Conservation (phyloP, 805 yeast species). For the Nakazawaea wyomingensis region DNA sequence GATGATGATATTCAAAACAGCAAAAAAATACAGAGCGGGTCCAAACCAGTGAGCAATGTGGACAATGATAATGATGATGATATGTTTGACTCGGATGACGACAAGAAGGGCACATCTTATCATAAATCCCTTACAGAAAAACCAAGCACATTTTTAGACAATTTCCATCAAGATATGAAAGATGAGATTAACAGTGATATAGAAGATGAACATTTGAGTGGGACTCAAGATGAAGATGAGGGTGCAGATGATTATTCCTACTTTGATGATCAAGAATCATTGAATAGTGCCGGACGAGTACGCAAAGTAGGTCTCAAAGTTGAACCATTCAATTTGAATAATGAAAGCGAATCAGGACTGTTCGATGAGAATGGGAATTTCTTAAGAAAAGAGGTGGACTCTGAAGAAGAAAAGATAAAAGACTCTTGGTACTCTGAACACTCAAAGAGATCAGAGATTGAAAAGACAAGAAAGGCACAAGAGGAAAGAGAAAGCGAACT, state of each 20-base stretch:
- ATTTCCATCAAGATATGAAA: constrained; percentile 16
- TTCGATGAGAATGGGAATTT: constrained; percentile 62
- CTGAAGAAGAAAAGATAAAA: constrained; percentile 24
- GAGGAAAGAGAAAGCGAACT: constrained; percentile 20
- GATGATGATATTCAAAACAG: not conserved
- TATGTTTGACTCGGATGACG: constrained; percentile 34
- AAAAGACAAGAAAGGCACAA: constrained; percentile 22
- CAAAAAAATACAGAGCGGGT: constrained; percentile 16
- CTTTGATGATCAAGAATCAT: constrained; percentile 26
- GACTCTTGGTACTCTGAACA: constrained; percentile 27
- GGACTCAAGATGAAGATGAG: constrained; percentile 19
- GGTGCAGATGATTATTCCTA: constrained; percentile 20
- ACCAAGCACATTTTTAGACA: not conserved
- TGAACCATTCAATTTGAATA: constrained; percentile 57
- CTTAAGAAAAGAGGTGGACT: constrained; percentile 34
- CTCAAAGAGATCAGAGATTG: constrained; percentile 18
- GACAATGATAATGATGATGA: constrained; percentile 31
- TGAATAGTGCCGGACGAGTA: constrained; percentile 13
- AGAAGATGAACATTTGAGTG: constrained; percentile 21
- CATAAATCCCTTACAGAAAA: too few relatives aligned
- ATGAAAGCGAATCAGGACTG: constrained; percentile 53
- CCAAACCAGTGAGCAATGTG: too few relatives aligned
- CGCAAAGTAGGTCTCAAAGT: constrained; percentile 34
- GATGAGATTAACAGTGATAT: constrained; percentile 20
- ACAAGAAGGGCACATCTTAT: constrained; percentile 5